Evolutionary conservation across 257 asterid genomes (phyloP).

Genomic region (Orobanche coerulescens): DNA sequence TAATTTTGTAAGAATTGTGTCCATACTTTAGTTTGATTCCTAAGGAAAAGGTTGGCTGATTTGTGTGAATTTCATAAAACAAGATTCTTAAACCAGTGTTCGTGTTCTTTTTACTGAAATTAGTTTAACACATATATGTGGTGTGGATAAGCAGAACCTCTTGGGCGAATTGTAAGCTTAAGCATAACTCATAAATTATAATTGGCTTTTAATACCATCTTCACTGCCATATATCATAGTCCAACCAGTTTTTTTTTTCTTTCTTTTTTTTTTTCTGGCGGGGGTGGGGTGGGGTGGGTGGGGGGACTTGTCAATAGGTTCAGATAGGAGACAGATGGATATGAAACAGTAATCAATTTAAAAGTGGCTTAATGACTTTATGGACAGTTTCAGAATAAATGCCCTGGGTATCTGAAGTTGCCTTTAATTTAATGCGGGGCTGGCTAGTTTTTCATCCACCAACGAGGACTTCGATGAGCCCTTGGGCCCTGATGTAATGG

Average conservation of each 20-base stretch:
- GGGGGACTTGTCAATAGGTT: not conserved
- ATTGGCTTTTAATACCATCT: no score
- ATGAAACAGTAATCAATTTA: not conserved
- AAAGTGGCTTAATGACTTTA: not conserved
- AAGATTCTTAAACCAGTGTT: not conserved
- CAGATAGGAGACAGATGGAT: not conserved
- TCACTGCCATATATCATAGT: no score
- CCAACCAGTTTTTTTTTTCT: no score
- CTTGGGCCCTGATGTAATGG: not conserved
- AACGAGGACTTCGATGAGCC: not conserved
- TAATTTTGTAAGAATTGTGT: not conserved
- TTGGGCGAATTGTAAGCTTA: not conserved
- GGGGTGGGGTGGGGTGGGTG: no score
- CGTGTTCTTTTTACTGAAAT: not conserved
- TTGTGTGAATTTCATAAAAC: not conserved
- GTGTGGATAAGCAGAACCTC: not conserved
- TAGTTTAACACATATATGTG: not conserved
- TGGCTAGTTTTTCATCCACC: not conserved
- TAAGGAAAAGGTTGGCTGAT: not conserved
- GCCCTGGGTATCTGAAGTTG: not conserved
- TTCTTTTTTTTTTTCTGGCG: no score
- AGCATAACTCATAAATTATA: not conserved
- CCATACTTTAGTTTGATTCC: not conserved
- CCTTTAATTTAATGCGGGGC: not conserved
- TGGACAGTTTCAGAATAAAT: not conserved